phyloP scores from a whole-genome alignment of 176 grass and related monocot genomes.

The Triticum timopheevii region DNA sequence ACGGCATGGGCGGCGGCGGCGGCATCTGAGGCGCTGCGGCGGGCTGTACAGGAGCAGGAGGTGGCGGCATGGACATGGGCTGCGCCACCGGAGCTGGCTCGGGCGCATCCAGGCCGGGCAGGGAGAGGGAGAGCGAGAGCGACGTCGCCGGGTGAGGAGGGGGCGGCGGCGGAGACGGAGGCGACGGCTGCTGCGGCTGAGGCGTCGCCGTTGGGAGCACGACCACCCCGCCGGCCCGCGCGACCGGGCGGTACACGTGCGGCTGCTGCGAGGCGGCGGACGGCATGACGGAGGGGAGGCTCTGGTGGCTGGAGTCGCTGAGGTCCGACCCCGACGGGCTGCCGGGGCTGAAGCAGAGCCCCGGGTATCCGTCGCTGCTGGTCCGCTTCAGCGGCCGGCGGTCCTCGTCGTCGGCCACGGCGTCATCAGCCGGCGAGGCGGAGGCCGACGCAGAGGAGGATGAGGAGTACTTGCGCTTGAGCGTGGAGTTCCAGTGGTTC shows the following conservation, averaged over 20 bases:
- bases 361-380: conserved; percentile 50
- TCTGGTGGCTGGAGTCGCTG: conserved; percentile 72
- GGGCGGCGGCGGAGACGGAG: not conserved
- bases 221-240: conserved; percentile 52
- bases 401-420: not conserved
- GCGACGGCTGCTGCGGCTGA: not conserved
- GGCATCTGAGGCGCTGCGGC: conserved; percentile 29
- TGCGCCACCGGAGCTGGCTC: not conserved
- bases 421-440: not conserved
- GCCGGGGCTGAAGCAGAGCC: conserved; percentile 49
- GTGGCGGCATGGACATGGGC: not conserved
- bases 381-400: conserved; percentile 63
- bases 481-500: conserved; percentile 99
- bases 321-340: conserved; percentile 76
- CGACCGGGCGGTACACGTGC: conserved; percentile 60
- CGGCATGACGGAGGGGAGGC: conserved; percentile 40
- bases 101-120: conserved; percentile 43
- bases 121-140: conserved; percentile 75
- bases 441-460: not conserved
- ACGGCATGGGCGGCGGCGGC: conserved; percentile 1
- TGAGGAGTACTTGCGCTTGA: conserved; percentile 55
- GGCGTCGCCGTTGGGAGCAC: conserved; percentile 36
- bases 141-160: conserved; percentile 40
- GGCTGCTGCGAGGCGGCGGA: conserved; percentile 5
- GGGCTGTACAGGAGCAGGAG: not conserved